A percentile compares a stretch with the other conserved stretches of the same genome.
These are phyloP conservation scores for Wickerhamomyces bisporus DNA, from an alignment of 805 yeast species.

Conservation along the genomic window DNA sequence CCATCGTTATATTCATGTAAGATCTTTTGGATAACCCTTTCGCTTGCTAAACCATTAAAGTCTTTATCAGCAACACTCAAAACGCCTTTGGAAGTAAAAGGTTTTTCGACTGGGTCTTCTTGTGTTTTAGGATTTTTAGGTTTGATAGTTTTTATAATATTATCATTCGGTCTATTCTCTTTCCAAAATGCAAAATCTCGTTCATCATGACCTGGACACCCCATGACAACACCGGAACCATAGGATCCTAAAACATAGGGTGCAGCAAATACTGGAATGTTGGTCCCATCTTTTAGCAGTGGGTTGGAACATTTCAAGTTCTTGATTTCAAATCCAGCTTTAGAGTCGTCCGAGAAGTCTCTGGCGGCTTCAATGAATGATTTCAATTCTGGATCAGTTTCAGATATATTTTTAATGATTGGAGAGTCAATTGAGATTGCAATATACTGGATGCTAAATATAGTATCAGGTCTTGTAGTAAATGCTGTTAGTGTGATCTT, in stretches of 20 bases:
- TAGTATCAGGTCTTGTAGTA: constrained; percentile 89
- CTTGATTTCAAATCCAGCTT: constrained; percentile 53
- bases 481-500: constrained; percentile 43
- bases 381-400: constrained; percentile 34
- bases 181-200: constrained; percentile 84
- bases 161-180: constrained; percentile 43
- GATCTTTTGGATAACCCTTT: constrained; percentile 48
- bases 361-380: constrained; percentile 40
- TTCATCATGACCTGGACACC: constrained; percentile 90
- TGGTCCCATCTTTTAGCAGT: constrained; percentile 31
- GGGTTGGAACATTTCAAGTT: constrained; percentile 53
- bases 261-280: constrained; percentile 78
- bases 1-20: constrained; percentile 33
- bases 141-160: constrained; percentile 14
- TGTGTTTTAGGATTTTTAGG: constrained; percentile 11
- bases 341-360: constrained; percentile 40
- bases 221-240: constrained; percentile 96
- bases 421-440: constrained; percentile 77
- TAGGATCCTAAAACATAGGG: constrained; percentile 83
- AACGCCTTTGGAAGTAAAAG: constrained; percentile 40
- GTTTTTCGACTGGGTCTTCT: constrained; percentile 14
- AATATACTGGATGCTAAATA: constrained; percentile 75
- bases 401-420: constrained; percentile 37
- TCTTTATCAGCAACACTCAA: constrained; percentile 44
- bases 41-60: constrained; percentile 43